Evolutionary conservation across 2,329 filamentous ascomycete genomes (phyloP), one percentile per base, ranked within the genome.

Genomic region (Microcyclosporella mali): DNA sequence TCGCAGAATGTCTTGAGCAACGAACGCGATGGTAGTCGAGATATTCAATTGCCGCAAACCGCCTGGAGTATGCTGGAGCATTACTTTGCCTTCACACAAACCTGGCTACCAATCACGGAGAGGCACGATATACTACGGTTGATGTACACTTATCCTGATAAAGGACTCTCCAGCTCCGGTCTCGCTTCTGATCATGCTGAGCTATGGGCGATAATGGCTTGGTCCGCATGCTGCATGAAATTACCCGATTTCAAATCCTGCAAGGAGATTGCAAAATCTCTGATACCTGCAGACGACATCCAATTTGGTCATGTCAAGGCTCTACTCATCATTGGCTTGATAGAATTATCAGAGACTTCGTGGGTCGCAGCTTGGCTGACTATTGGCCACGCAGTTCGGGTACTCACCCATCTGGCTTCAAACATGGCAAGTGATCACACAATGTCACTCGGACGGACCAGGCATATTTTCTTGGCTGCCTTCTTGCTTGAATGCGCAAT

Each of bases 41-140:
- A 14, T 7, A 11, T 53, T 3, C 35, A 60, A 31, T 65, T 84
- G 0, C 79, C 73, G 12, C 56, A 62, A 12, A 73, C 77, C 55
- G 77, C 73, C 57, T 80, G 71, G 68, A 69, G 73, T 2, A 70
- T 88, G 3, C 66, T 88, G 30, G 82, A 88, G 51, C 72, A 84
- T 3, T 88, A 87, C 59, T 84, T 86, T 46, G 77, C 82, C 1
- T 86, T 85, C 53, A 85, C 81, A 0, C 82, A 88, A 59, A 79
- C 76, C 40, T 89, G 85, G 85, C 72, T 89, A 18, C 85, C 85
- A 0, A 79, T 89, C 18, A 69, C 83, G 9, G 81, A 87, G 50
- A 83, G 81, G 49, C 75, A 82, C 37, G 72, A 75, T 32, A 67
- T 85, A 3, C 66, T 82, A 21, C 74, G 73, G 18, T 66, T 71